Base-by-base conservation (phyloP, 805 yeast species). In the Tetrapisispora arboricola region DNA sequence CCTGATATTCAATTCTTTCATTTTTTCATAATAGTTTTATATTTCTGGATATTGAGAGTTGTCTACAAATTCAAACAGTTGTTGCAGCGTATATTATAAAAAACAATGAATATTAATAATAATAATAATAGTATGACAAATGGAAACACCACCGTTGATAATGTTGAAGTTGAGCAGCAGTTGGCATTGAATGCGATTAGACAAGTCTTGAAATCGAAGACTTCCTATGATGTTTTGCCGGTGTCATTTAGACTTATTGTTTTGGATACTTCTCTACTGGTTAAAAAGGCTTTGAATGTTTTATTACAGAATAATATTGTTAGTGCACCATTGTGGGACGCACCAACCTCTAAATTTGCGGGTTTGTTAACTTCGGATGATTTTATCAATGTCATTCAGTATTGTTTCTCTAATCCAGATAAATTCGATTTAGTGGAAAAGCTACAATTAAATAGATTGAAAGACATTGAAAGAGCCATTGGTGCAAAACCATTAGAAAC, bases 301-400 rank as follows among this genome's bases (percentile, higher is more conserved):
- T 65, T 92, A 45, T 68, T 92, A 39, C 97, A 92, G 58, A 92
- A 92, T 61, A 84, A 85, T 58, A 86, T 92, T 54, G 96, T 92
- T 25, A 81, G 94, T 41, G 97, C 97, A 4, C 98, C 99, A 3
- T 68, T 92, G 39, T 92, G 99, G 99, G 84, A 90, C 63, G 81
- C 90, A 44, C 75, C 81, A 55, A 77, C 84, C 13, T 83, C 95
- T 13, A 72, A 83, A 54, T 92, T 92, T 68, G 96, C 96, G 2
- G 99, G 99, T 3, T 72, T 92, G 46, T 68, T 92, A 53, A 92
- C 97, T 4, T 78, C 94, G 15, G 76, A 84, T 31, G 98, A 92
- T 65, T 92, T 87, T 61, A 84, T 92, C 49, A 90, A 92, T 53
- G 96, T 90, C 40, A 86, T 92, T 46, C 95, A 87, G 58, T 92